Percentiles rank a stretch among this genome's conserved stretches.
These are phyloP conservation scores for Setaria viridis DNA, from an alignment of 202 grass and related monocot species.

Conservation along the genomic window DNA sequence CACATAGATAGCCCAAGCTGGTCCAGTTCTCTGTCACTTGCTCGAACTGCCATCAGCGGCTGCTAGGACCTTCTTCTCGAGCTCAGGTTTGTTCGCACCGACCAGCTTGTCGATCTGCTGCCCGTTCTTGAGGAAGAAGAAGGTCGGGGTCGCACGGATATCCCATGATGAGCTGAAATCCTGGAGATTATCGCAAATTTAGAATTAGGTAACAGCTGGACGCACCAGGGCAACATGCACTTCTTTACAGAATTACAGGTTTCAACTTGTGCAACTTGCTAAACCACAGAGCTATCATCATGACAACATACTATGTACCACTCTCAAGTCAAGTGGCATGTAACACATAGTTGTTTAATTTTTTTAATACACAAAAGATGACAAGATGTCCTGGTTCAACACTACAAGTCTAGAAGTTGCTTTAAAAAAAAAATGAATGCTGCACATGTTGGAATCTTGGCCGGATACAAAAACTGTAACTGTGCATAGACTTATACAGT, in stretches of 20 bases:
- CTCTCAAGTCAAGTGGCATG: background rate
- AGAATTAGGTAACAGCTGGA: conserved; percentile 16
- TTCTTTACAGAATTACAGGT: background rate
- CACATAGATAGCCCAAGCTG: background rate
- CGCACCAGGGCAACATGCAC: background rate
- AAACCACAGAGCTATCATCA: background rate
- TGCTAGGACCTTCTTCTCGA: conserved; percentile 75
- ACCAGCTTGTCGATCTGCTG: conserved; percentile 92
- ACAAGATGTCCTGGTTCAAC: background rate
- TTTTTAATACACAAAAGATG: conserved; percentile 2
- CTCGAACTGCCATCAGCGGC: conserved; percentile 38
- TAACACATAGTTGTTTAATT: background rate
- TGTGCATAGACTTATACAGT: background rate
- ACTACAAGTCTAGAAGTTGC: background rate
- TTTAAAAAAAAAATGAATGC: background rate
- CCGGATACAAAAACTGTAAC: background rate
- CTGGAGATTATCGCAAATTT: conserved; percentile 41
- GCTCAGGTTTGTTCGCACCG: conserved; percentile 86
- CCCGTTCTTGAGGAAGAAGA: conserved; percentile 87
- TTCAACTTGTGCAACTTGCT: background rate
- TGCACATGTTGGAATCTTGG: background rate
- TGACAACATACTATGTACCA: too few relatives aligned
- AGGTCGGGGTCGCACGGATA: conserved; percentile 88
- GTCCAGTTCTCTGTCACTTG: conserved; percentile 1
- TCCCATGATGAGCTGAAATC: conserved; percentile 96